Base-by-base conservation (phyloP, 1,284 basidiomycete genomes). In the Cerioporus squamosus region DNA sequence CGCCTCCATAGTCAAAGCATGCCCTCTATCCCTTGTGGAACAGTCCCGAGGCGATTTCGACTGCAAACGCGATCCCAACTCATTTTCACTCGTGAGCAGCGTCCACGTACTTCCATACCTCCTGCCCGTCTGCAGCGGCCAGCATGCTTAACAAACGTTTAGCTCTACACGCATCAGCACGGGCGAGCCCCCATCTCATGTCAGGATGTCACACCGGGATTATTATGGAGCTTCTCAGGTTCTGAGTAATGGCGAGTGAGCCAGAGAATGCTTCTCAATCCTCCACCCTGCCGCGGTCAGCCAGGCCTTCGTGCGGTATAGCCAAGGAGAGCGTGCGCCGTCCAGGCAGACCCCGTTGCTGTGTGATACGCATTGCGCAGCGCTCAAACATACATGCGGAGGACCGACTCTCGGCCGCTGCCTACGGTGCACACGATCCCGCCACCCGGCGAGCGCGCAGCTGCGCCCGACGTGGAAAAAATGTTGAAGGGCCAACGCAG, bases 131-230 rank as follows among this genome's bases (percentile, higher is more conserved):
- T 36, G 26, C 26, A 29, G 26, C 6, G 1, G 10, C 29, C 29
- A 29, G 29, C 29, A 29, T 10, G 29, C 29, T 29, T 29, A 26
- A 10, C 18, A 18, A 40, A 38, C 14, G 22, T 9, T 14, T 36
- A 44, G 36, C 20, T 43, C 38, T 38, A 23, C 29, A 18, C 46
- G 18, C 53, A 63, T 63, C 56, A 63, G 18, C 44, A 43, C 47
- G 57, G 47, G 44, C 56, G 56, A 60, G 51, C 36, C 56, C 47
- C 17, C 36, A 53, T 38, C 58, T 55, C 62, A 60, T 59, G 59
- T 63, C 61, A 23, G 51, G 55, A 56, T 63, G 57, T 51, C 45
- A 55, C 45, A 12, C 31, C 9, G 45, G 55, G 61, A 50, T 60
- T 47, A 39, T 42, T 22, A 17, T 39, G 18, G 2, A 39, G 33